These are phyloP conservation scores for Penicillium glabrum DNA, from an alignment of 2,329 filamentous ascomycete species.

Conservation along the genomic window DNA sequence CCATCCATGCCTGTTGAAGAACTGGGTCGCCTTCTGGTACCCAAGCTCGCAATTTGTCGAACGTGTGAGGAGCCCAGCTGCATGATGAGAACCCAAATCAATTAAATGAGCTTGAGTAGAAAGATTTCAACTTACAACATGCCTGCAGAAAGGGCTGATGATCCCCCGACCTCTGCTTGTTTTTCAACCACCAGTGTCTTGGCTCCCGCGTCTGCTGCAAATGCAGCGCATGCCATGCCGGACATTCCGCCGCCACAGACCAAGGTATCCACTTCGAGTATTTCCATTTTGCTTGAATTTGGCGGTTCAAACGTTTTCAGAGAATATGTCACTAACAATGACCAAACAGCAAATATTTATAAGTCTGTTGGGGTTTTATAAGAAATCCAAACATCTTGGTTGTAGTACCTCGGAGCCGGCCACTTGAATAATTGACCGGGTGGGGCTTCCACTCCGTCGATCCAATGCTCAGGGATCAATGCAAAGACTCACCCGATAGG, in stretches of 20 bases:
- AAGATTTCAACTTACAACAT: slow-evolving; percentile 25
- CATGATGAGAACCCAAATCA: not conserved
- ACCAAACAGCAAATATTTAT: not conserved
- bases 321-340: not conserved
- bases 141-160: slow-evolving; percentile 27
- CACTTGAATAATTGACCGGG: not conserved
- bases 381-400: not conserved
- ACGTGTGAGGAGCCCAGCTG: slow-evolving; percentile 27
- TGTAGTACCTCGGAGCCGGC: not conserved
- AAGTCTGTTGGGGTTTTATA: not conserved
- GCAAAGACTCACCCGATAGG: not conserved
- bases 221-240: slow-evolving; percentile 29
- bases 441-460: not conserved
- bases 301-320: not conserved
- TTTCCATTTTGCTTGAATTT: slow-evolving; percentile 12
- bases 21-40: slow-evolving; percentile 24
- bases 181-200: slow-evolving; percentile 27
- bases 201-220: slow-evolving; percentile 25
- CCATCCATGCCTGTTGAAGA: slow-evolving; percentile 26
- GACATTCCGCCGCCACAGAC: slow-evolving; percentile 33
- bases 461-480: not conserved
- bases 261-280: slow-evolving; percentile 22
- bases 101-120: not conserved
- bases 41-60: slow-evolving; percentile 24
- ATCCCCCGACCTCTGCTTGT: slow-evolving; percentile 23